Percentiles rank a stretch among this genome's conserved stretches.
phyloP scores from a whole-genome alignment of 257 asterid species.

The Rauvolfia tetraphylla region DNA sequence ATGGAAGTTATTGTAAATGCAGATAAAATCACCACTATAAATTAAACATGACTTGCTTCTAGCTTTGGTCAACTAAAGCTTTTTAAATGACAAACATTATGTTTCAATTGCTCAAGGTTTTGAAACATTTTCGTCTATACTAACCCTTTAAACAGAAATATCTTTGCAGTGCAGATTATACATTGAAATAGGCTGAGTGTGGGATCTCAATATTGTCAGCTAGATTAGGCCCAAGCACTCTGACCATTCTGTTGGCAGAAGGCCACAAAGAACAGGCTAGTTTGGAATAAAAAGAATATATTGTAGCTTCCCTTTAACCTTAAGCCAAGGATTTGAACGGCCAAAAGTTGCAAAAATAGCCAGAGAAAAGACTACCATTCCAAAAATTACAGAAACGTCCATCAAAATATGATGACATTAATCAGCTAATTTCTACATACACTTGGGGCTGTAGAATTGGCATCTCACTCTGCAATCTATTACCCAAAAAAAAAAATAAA shows the following conservation, averaged over 20 bases:
- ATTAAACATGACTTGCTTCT: background rate
- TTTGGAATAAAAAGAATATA: background rate
- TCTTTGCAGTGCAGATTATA: background rate
- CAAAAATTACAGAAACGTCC: background rate
- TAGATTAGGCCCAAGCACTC: background rate
- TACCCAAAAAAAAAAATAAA: too few relatives aligned
- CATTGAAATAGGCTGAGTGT: background rate
- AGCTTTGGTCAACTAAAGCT: background rate
- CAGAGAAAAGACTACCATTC: background rate
- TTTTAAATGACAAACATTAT: background rate
- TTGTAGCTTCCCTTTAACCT: background rate
- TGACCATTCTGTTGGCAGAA: background rate
- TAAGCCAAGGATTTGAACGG: background rate
- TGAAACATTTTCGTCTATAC: background rate
- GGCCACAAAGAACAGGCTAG: background rate
- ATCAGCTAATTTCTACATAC: background rate
- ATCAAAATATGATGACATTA: background rate
- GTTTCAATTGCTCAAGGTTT: background rate
- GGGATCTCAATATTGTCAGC: background rate
- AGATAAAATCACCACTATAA: background rate
- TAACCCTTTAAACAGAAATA: background rate
- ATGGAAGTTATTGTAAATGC: background rate
- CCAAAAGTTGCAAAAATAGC: background rate
- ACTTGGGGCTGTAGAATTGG: too few relatives aligned
- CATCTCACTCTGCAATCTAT: background rate